phyloP scores from a whole-genome alignment of 2,329 filamentous ascomycete genomes.

The Cytospora chrysosperma region DNA sequence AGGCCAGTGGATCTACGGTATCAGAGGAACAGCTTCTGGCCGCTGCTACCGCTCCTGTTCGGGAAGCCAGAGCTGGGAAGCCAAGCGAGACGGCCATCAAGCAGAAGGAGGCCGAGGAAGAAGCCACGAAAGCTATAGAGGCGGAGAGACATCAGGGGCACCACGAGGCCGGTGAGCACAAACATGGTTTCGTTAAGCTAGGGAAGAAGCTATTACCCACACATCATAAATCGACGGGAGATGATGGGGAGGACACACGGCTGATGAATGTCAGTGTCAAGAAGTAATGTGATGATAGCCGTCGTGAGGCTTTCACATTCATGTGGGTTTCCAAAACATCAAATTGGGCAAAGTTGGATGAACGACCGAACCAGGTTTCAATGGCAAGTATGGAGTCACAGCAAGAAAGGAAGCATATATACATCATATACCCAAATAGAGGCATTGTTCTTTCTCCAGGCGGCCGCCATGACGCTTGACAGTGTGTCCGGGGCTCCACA shows the following conservation, averaged over 20 bases:
- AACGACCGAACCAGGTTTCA: background rate
- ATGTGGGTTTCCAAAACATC: background rate
- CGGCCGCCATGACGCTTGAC: background rate
- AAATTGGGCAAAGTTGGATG: background rate
- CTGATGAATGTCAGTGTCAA: conserved; percentile 9
- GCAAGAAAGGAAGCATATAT: background rate
- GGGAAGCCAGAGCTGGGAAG: conserved; percentile 1
- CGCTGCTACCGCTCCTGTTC: background rate
- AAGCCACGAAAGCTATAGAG: background rate
- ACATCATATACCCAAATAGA: conserved; percentile 6
- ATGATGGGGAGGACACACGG: background rate
- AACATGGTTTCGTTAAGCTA: conserved; percentile 10
- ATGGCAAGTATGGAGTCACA: background rate
- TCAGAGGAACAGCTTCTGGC: conserved; percentile 12
- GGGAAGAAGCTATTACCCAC: conserved; percentile 20
- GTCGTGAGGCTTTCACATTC: background rate
- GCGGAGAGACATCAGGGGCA: background rate
- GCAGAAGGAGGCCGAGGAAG: conserved; percentile 11
- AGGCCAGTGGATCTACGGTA: conserved; percentile 7
- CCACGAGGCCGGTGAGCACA: background rate
- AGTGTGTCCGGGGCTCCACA: background rate
- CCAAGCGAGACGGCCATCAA: conserved; percentile 1
- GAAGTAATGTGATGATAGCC: background rate
- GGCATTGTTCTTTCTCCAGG: background rate
- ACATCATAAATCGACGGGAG: background rate